A percentile compares a stretch with the other conserved stretches of the same genome.
These are phyloP conservation scores for Gossypium australe DNA, from an alignment of 345 rosid species.

Conservation along the genomic window DNA sequence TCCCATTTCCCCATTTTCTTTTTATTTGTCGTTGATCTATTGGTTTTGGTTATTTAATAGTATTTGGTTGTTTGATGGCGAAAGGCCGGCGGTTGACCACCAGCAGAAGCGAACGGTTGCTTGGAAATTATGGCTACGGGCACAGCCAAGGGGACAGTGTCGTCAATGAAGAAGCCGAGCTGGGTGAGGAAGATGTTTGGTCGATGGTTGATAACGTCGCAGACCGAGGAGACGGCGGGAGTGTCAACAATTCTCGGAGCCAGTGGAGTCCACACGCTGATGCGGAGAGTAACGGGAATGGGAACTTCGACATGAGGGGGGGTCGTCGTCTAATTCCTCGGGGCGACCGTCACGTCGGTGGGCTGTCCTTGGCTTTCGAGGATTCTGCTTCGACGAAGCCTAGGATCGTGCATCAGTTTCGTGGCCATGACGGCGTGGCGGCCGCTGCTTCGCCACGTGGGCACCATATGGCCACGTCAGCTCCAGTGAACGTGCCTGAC, in stretches of 20 bases:
- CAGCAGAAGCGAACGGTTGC: constrained; percentile 69
- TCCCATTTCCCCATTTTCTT: background rate
- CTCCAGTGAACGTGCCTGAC: constrained; percentile 88
- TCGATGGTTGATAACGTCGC: constrained; percentile 45
- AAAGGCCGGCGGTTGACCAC: constrained; percentile 67
- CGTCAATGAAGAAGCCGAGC: constrained; percentile 37
- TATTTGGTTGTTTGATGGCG: constrained; percentile 34
- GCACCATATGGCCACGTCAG: constrained; percentile 67
- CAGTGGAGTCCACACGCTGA: constrained; percentile 45
- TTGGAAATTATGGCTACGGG: constrained; percentile 36
- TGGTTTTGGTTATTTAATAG: constrained; percentile 2
- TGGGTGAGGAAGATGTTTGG: constrained; percentile 86
- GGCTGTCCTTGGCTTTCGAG: constrained; percentile 65
- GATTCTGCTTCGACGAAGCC: constrained; percentile 41
- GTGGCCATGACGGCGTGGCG: constrained; percentile 37
- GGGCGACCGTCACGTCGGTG: constrained; percentile 42
- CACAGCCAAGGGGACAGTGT: constrained; percentile 21
- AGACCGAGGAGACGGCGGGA: constrained; percentile 17
- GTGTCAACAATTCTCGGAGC: background rate
- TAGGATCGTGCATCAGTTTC: constrained; percentile 74
- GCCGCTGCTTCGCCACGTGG: constrained; percentile 28
- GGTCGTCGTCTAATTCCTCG: constrained; percentile 15
- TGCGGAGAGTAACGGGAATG: constrained; percentile 19
- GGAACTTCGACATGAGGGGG: background rate
- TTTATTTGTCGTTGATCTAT: background rate